Evolutionary conservation across 495 filamentous ascomycete genomes (phyloP).

Genomic region (Staphylotrichum longicolle): DNA sequence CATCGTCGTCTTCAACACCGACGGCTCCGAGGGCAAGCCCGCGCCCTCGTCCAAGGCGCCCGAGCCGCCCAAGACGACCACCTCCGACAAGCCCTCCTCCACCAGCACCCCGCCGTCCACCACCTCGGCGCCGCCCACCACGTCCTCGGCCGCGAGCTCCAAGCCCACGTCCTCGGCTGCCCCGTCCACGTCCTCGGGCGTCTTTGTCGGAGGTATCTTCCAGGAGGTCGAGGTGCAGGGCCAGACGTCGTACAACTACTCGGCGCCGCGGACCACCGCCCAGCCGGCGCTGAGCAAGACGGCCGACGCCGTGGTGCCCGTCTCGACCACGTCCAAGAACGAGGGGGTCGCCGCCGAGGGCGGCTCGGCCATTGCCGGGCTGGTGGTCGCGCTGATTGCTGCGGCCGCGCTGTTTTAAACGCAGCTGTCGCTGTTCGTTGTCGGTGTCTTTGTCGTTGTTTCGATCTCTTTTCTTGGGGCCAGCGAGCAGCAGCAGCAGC

Average conservation of each 20-base stretch:
- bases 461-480: neutral
- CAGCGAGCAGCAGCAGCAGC: too few relatives aligned
- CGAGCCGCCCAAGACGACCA: conserved; percentile 19
- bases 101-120: conserved; percentile 1
- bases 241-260: conserved; percentile 1
- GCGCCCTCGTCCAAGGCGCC: conserved; percentile 13
- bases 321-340: conserved; percentile 31
- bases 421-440: neutral
- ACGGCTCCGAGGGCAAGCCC: conserved; percentile 32
- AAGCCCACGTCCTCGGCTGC: conserved; percentile 16
- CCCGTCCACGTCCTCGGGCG: conserved; percentile 7
- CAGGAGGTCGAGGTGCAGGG: conserved; percentile 31
- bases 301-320: conserved; percentile 12
- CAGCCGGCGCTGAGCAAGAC: conserved; percentile 12
- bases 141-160: conserved; percentile 26
- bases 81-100: conserved; percentile 7
- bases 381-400: conserved; percentile 49
- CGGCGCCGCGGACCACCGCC: conserved; percentile 3
- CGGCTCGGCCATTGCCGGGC: conserved; percentile 44
- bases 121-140: conserved; percentile 6
- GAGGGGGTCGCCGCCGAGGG: conserved; percentile 41
- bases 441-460: neutral
- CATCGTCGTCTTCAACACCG: conserved; percentile 59
- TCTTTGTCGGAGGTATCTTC: conserved; percentile 33
- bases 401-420: conserved; percentile 44